Base-by-base conservation (phyloP, 192 early-diverging fungal species). In the Mycoemilia scoparia region DNA sequence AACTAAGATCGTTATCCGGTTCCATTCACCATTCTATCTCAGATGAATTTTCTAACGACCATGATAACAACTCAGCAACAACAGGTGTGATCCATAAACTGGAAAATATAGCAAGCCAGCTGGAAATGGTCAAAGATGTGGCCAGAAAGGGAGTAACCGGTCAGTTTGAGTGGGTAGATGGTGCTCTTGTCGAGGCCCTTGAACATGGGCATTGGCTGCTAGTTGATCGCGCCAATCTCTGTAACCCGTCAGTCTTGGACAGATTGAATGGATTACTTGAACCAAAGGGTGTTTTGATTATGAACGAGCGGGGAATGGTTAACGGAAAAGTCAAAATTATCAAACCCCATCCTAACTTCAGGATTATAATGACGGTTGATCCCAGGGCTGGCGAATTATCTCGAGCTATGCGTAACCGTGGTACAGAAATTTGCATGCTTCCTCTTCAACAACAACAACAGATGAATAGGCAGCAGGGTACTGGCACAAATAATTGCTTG, bases 131-230 rank as follows among this genome's bases (percentile, higher is more conserved):
- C n/a, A n/a, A n/a, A n/a, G n/a, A n/a, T n/a, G n/a, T n/a, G n/a
- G n/a, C n/a, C n/a, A n/a, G n/a, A n/a, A n/a, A 54, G 1, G 60
- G 67, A 17, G 69, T 71, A 3, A 66, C 69, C 21, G 92, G 92
- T 10, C 66, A 70, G 11, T 98, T 98, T 46, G 93, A 98, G 48
- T 98, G 93, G 93, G 79, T 92, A 31, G 93, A 98, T 55, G 87
- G 89, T 24, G 71, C 81, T 3, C 64, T 98, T 4, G 79, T 98
- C 18, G 70, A 82, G 20, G 88, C 93, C 3, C 36, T 98, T 9
- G 74, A 86, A 37, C 62, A 82, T 31, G 93, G 90, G 1, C 66
- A 84, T 39, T 98, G 93, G 93, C 59, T 96, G 15, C 50, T 95
- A 19, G 71, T 98, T 22, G 93, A 98, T 50, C 89, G 91, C 41